Evolutionary conservation across 1,139 yeast genomes (phyloP).

Genomic region (Hanseniaspora gamundiae): DNA sequence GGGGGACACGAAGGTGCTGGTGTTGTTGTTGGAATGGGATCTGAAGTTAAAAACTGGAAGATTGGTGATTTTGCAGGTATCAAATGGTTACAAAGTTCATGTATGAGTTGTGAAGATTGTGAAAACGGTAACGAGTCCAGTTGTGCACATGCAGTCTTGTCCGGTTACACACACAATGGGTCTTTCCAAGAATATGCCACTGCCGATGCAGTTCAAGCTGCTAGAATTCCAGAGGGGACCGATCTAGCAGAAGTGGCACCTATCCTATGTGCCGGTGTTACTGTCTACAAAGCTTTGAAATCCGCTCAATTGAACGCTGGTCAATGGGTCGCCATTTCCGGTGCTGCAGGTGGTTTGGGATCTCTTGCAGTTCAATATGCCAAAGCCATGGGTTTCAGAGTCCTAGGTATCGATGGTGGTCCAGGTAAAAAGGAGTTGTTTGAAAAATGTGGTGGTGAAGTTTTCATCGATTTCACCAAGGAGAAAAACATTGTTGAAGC

Average conservation of each 20-base stretch:
- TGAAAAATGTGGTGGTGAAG: constrained; percentile 53
- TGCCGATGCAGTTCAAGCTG: constrained; percentile 69
- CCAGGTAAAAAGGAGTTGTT: constrained; percentile 48
- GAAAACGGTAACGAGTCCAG: constrained; percentile 52
- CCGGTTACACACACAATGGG: constrained; percentile 74
- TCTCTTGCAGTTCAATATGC: constrained; percentile 67
- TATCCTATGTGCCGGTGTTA: constrained; percentile 70
- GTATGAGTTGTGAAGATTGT: constrained; percentile 60
- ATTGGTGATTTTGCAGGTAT: constrained; percentile 65
- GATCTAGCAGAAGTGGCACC: constrained; percentile 62
- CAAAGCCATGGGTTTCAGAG: constrained; percentile 59
- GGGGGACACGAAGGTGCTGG: constrained; percentile 87
- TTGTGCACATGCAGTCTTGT: constrained; percentile 55
- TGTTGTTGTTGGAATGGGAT: constrained; percentile 60
- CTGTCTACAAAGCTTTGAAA: constrained; percentile 68
- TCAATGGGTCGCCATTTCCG: constrained; percentile 67
- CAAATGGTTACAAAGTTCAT: constrained; percentile 66
- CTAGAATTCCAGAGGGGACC: constrained; percentile 52
- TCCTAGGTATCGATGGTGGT: constrained; percentile 67
- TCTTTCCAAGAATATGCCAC: constrained; percentile 74
- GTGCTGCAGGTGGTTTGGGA: constrained; percentile 76
- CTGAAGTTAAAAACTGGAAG: constrained; percentile 51
- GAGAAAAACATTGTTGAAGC: constrained; percentile 46
- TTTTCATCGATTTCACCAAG: constrained; percentile 49
- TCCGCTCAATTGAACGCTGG: constrained; percentile 54